Conservation (phyloP, 2,329 filamentous ascomycete genomes). For the Acarospora socialis region DNA sequence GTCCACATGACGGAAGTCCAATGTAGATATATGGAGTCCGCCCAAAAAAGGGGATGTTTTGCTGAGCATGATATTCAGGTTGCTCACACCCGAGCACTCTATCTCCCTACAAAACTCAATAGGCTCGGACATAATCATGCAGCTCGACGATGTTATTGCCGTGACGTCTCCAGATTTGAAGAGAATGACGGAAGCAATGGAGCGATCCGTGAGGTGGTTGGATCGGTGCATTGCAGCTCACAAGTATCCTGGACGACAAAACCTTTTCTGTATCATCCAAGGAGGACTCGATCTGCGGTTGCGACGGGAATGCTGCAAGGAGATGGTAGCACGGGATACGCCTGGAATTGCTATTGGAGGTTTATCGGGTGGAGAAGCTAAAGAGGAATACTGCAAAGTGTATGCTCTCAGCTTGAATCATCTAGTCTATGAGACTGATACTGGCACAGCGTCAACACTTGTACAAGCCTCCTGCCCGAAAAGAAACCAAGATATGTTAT, state of each 20-base stretch:
- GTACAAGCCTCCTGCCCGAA: slow-evolving; percentile 71
- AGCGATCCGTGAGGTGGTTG: slow-evolving; percentile 86
- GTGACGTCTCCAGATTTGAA: slow-evolving; percentile 82
- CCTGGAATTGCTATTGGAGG: slow-evolving; percentile 95
- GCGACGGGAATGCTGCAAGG: slow-evolving; percentile 64
- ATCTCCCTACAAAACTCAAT: slow-evolving; percentile 94
- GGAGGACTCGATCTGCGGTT: slow-evolving; percentile 82
- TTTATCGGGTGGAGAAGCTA: slow-evolving; percentile 86
- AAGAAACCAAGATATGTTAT: slow-evolving; percentile 97
- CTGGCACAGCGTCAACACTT: slow-evolving; percentile 50
- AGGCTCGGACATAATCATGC: slow-evolving; percentile 98
- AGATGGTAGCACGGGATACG: slow-evolving; percentile 83
- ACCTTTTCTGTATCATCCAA: slow-evolving; percentile 97
- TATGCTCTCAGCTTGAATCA: slow-evolving; percentile 17
- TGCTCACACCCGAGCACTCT: slow-evolving; percentile 93
- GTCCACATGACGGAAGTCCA: slow-evolving; percentile 82
- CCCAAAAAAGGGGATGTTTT: neutral
- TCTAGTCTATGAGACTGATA: neutral
- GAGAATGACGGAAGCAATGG: slow-evolving; percentile 89
- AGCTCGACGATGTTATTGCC: slow-evolving; percentile 93
- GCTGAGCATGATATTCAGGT: slow-evolving; percentile 32
- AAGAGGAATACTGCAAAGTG: slow-evolving; percentile 81
- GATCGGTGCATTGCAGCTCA: slow-evolving; percentile 90
- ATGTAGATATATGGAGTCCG: slow-evolving; percentile 57
- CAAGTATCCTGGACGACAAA: slow-evolving; percentile 67